Conservation (phyloP, 257 asterid species). For the Datura wrightii region DNA sequence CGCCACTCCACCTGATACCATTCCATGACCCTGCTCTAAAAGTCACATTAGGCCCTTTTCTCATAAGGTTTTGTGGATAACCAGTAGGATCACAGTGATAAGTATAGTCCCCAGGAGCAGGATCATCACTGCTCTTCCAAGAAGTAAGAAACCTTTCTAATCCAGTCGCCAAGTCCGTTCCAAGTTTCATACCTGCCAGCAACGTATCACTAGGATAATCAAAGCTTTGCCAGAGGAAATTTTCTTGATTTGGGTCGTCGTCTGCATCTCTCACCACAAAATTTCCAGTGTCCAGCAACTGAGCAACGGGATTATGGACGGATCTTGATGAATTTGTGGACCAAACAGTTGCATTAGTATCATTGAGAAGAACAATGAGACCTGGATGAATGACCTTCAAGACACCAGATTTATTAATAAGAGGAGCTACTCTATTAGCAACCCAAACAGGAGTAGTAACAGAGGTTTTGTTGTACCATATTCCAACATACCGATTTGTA, state of each 20-base stretch:
- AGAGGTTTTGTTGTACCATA: constrained; percentile 51
- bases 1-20: constrained; percentile 46
- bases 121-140: constrained; percentile 50
- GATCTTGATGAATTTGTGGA: constrained; percentile 43
- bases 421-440: constrained; percentile 43
- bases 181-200: constrained; percentile 61
- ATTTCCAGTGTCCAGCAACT: constrained; percentile 57
- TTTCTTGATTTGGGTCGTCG: constrained; percentile 32
- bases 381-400: constrained; percentile 42
- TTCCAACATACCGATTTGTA: constrained; percentile 44
- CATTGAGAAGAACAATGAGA: constrained; percentile 42
- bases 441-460: constrained; percentile 49
- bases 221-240: constrained; percentile 64
- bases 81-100: constrained; percentile 45
- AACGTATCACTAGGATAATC: constrained; percentile 52
- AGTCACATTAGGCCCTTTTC: constrained; percentile 16
- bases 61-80: constrained; percentile 41
- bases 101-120: constrained; percentile 44
- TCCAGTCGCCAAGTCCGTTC: constrained; percentile 43
- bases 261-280: constrained; percentile 51
- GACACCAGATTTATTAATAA: constrained; percentile 33
- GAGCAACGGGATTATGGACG: constrained; percentile 40
- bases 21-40: constrained; percentile 52
- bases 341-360: constrained; percentile 42
- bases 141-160: constrained; percentile 45